These are phyloP conservation scores for Phytophthora ramorum DNA, from an alignment of 352 stramenopile genomes.

Conservation along the genomic window DNA sequence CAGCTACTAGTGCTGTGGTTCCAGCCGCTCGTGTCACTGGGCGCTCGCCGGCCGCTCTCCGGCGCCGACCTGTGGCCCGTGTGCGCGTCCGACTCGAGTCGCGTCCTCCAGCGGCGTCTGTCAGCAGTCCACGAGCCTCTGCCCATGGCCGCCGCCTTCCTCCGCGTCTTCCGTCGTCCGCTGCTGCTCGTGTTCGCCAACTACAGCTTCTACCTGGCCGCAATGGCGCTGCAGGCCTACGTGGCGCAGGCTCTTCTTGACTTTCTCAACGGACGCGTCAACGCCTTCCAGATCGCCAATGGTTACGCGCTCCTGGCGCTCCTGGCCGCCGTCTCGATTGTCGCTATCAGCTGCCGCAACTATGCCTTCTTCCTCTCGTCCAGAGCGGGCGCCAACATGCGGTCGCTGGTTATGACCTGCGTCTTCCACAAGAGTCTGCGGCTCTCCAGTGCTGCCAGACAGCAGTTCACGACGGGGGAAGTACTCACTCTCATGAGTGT, in stretches of 20 bases:
- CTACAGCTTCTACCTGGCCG: conserved; percentile 31
- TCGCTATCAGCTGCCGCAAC: conserved; percentile 34
- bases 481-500: conserved; percentile 44
- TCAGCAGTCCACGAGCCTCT: conserved; percentile 21
- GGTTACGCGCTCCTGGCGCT: conserved; percentile 29
- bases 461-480: conserved; percentile 38
- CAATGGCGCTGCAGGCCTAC: conserved; percentile 36
- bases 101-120: conserved; percentile 15
- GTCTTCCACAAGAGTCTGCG: conserved; percentile 63
- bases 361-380: conserved; percentile 41
- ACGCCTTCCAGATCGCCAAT: conserved; percentile 27
- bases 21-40: conserved; percentile 43
- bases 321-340: conserved; percentile 20
- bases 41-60: conserved; percentile 26
- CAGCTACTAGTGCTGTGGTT: conserved; percentile 36
- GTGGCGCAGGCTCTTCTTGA: conserved; percentile 32
- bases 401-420: conserved; percentile 37
- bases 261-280: conserved; percentile 22
- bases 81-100: conserved; percentile 26
- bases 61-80: conserved; percentile 38
- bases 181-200: conserved; percentile 27
- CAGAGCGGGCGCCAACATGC: conserved; percentile 35
- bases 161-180: conserved; percentile 19
- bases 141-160: conserved; percentile 27
- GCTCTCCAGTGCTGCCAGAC: conserved; percentile 46